Conservation (phyloP, 2,329 filamentous ascomycete genomes). For the Zymoseptoria pseudotritici region DNA sequence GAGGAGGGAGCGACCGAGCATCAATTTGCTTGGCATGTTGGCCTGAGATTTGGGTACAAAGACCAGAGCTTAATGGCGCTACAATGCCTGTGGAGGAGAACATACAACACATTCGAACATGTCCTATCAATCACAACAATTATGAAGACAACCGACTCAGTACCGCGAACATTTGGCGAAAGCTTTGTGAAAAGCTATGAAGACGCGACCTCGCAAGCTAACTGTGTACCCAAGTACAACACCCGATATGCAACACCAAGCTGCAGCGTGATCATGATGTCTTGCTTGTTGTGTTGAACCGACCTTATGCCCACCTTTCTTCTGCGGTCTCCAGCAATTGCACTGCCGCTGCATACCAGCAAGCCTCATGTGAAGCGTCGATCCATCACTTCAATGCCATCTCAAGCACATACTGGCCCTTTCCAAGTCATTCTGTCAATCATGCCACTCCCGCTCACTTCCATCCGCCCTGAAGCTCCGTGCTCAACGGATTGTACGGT, state of each 20-base stretch:
- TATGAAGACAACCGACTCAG: neutral
- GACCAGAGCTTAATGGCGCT: no score
- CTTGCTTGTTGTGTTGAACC: neutral
- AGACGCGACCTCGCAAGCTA: neutral
- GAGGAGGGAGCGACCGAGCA: neutral
- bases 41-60: neutral
- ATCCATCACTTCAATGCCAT: neutral
- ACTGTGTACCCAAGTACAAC: neutral
- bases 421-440: neutral
- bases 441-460: constrained; percentile 3
- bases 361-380: neutral
- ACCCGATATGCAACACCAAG: no score
- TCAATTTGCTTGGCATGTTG: neutral
- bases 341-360: neutral
- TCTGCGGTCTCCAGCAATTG: neutral
- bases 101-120: no score
- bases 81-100: no score
- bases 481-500: constrained; percentile 22
- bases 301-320: neutral
- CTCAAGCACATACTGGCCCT: neutral
- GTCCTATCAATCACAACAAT: no score
- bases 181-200: neutral
- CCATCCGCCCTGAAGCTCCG: constrained; percentile 21
- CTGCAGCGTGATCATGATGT: neutral
- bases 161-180: neutral